Evolutionary conservation across 192 early-diverging fungal species (phyloP).

Genomic region (Chytriomyces confervae): DNA sequence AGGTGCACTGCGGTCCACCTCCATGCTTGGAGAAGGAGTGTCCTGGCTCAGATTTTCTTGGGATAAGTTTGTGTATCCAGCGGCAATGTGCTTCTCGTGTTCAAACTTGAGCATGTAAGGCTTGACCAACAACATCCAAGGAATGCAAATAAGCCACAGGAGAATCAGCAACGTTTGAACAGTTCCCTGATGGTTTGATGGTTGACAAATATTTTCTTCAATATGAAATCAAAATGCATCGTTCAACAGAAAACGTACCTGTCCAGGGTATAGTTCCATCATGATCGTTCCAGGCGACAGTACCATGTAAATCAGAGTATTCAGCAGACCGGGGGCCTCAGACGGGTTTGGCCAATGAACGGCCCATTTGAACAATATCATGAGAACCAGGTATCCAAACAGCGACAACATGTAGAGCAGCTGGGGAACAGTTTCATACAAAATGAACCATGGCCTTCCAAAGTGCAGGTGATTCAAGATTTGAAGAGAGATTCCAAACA

Average conservation of each 20-base stretch:
- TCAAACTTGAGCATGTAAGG: constrained; percentile 84
- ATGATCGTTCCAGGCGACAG: constrained; percentile 84
- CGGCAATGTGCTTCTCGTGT: constrained; percentile 60
- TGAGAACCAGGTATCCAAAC: constrained; percentile 93
- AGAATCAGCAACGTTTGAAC: constrained; percentile 84
- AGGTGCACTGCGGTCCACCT: neutral
- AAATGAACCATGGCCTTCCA: constrained; percentile 78
- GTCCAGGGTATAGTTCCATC: constrained; percentile 84
- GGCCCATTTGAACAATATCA: constrained; percentile 96
- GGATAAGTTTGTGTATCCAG: constrained; percentile 67
- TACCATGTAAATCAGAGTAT: constrained; percentile 99
- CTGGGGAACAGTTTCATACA: constrained; percentile 91
- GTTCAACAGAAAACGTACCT: constrained; percentile 54
- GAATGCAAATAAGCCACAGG: constrained; percentile 86
- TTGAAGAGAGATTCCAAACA: constrained; percentile 88
- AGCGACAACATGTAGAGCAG: constrained; percentile 90
- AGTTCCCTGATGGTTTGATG: constrained; percentile 49
- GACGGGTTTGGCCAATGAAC: constrained; percentile 84
- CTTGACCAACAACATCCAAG: constrained; percentile 97
- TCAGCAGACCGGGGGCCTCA: constrained; percentile 85
- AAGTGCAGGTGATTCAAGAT: constrained; percentile 92
- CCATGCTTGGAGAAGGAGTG: constrained; percentile 14
- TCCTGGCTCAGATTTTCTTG: constrained; percentile 38
- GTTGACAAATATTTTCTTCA: constrained; percentile 16
- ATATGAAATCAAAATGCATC: neutral